These are phyloP conservation scores for Tagetes patula DNA, from an alignment of 129 eudicot species.

Conservation along the genomic window DNA sequence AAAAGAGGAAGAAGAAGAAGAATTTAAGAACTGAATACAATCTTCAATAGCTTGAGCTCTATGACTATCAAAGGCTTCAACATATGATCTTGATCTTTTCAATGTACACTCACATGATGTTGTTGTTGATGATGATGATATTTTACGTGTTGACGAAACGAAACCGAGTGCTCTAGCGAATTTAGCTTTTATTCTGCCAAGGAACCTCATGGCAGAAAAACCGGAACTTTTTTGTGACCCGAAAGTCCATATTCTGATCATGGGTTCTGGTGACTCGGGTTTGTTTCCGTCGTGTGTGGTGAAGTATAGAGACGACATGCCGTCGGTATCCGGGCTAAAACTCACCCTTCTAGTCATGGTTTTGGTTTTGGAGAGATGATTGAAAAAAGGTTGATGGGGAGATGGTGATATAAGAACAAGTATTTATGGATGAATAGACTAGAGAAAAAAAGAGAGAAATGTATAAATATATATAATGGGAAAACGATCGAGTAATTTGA, in stretches of 20 bases:
- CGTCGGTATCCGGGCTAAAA: not conserved
- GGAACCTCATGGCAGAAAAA: constrained; percentile 41
- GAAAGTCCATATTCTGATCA: constrained; percentile 24
- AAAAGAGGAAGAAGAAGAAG: constrained; percentile 52
- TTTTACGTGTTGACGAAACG: constrained; percentile 43
- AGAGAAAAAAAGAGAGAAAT: not conserved
- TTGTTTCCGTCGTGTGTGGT: constrained; percentile 2
- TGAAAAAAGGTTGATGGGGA: not conserved
- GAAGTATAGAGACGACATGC: constrained; percentile 11
- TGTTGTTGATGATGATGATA: constrained; percentile 36
- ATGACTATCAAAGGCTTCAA: constrained; percentile 52
- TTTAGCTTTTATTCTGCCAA: constrained; percentile 40
- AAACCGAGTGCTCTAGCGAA: constrained; percentile 41
- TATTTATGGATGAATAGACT: not conserved
- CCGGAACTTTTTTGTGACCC: constrained; percentile 31
- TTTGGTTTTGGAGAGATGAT: not conserved
- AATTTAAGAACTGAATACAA: constrained; percentile 68
- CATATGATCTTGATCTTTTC: constrained; percentile 57
- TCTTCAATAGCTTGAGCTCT: constrained; percentile 77
- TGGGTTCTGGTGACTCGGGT: not conserved
- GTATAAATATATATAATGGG: too few relatives aligned
- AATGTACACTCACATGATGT: constrained; percentile 31
- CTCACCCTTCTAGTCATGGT: constrained; percentile 16
- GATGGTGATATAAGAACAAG: not conserved
- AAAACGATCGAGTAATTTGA: not conserved